Conservation (phyloP, 306 rosid genomes). For the Trifolium pratense region DNA sequence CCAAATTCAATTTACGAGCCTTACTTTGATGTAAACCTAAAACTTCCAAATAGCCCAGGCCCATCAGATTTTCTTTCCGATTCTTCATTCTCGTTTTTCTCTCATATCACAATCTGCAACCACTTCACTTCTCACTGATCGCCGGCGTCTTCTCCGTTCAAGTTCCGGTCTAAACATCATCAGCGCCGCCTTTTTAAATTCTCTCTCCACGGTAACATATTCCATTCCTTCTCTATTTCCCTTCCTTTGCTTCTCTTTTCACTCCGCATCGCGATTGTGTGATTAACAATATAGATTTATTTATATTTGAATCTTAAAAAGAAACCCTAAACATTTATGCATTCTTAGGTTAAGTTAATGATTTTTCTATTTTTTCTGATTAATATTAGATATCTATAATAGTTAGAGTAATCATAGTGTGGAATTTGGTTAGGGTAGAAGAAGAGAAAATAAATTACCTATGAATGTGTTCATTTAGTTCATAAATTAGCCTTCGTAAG, state of each 20-base stretch:
- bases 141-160: slow-evolving; percentile 19
- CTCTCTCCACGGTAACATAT: slow-evolving; percentile 11
- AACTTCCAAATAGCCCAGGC: neutral
- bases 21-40: neutral
- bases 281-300: neutral
- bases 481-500: neutral
- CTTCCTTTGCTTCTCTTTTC: neutral
- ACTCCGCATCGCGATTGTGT: neutral
- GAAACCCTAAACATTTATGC: neutral
- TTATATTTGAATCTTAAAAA: slow-evolving; percentile 1
- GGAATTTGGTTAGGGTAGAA: slow-evolving; percentile 1
- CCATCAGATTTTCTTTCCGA: neutral
- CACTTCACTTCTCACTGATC: neutral
- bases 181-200: neutral
- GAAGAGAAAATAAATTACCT: neutral
- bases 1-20: too few species aligned
- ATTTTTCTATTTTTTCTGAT: too few species aligned
- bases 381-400: neutral
- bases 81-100: neutral
- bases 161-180: neutral
- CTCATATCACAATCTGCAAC: neutral
- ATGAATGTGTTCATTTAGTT: neutral
- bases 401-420: neutral
- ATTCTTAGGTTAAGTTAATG: neutral
- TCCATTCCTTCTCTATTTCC: neutral